Percentiles rank a stretch among this genome's conserved stretches.
These are phyloP conservation scores for Candida hispaniensis DNA, from an alignment of 805 yeast genomes.

Conservation along the genomic window DNA sequence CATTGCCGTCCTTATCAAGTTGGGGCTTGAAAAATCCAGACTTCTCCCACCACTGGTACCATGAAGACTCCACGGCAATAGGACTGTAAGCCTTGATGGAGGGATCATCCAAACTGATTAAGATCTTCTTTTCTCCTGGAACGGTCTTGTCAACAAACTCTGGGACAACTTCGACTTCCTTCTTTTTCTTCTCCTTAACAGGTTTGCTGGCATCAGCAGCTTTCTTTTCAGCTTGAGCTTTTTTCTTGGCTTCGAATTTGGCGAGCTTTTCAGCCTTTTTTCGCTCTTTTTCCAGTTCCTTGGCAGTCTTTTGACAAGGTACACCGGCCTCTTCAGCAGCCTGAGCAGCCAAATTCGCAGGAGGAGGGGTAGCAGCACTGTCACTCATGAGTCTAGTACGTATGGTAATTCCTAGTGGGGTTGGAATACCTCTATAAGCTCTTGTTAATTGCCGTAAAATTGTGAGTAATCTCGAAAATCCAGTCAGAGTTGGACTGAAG, in stretches of 20 bases:
- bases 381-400: conserved; percentile 15
- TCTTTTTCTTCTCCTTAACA: conserved; percentile 43
- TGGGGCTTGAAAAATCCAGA: conserved; percentile 85
- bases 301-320: conserved; percentile 52
- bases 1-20: conserved; percentile 58
- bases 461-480: too few relatives aligned
- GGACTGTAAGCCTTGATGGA: conserved; percentile 92
- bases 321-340: conserved; percentile 21
- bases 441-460: too few relatives aligned
- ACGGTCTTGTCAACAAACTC: conserved; percentile 74
- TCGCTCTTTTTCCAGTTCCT: conserved; percentile 76
- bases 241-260: conserved; percentile 74
- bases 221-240: conserved; percentile 31
- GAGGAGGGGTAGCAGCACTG: conserved; percentile 7
- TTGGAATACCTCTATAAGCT: too few relatives aligned
- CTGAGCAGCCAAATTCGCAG: conserved; percentile 14
- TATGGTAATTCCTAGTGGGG: conserved; percentile 6
- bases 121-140: conserved; percentile 83
- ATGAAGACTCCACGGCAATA: conserved; percentile 82
- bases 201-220: conserved; percentile 28
- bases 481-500: too few relatives aligned
- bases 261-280: conserved; percentile 82
- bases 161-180: conserved; percentile 62
- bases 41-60: conserved; percentile 97
- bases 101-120: conserved; percentile 82